Percentiles rank a stretch among this genome's conserved stretches.
Evolutionary conservation across 208 protist genomes (phyloP).

Genomic region (Porcisia hertigi): DNA sequence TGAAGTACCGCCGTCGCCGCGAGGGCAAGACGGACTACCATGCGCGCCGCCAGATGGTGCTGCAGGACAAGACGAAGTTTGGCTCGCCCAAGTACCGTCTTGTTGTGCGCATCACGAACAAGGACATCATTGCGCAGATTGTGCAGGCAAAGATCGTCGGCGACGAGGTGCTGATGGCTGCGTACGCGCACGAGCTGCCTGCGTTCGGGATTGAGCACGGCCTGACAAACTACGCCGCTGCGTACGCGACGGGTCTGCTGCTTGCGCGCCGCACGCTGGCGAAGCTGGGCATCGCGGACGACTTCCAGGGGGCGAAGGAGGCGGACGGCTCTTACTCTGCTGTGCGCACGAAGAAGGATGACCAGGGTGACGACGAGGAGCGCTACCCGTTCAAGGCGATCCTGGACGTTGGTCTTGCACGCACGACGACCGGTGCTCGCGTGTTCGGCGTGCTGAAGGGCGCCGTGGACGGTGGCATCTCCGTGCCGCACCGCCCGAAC

Average conservation of each 20-base stretch:
- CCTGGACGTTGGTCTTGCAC: slow-evolving; percentile 97
- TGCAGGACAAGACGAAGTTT: slow-evolving; percentile 99
- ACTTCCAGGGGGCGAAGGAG: slow-evolving; percentile 95
- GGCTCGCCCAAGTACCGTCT: slow-evolving; percentile 98
- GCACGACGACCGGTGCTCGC: slow-evolving; percentile 96
- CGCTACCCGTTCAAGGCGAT: slow-evolving; percentile 96
- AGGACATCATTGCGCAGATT: slow-evolving; percentile 97
- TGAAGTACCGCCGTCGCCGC: slow-evolving; percentile 96
- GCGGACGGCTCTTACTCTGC: slow-evolving; percentile 85
- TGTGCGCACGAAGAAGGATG: slow-evolving; percentile 73
- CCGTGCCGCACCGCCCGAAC: slow-evolving; percentile 96
- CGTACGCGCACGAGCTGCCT: slow-evolving; percentile 98
- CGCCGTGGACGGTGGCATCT: slow-evolving; percentile 97
- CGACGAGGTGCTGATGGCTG: slow-evolving; percentile 94
- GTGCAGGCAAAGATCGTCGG: slow-evolving; percentile 95
- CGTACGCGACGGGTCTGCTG: slow-evolving; percentile 97
- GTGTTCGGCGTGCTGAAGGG: slow-evolving; percentile 96
- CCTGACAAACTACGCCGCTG: slow-evolving; percentile 98
- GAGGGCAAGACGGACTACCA: slow-evolving; percentile 99
- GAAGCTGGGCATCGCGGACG: slow-evolving; percentile 94
- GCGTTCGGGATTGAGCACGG: slow-evolving; percentile 96
- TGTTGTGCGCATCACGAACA: slow-evolving; percentile 97
- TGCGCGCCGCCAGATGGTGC: slow-evolving; percentile 94
- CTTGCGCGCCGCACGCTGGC: slow-evolving; percentile 95
- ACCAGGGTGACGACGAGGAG: slow-evolving; percentile 85